These are phyloP conservation scores for Eucalyptus sp. DNA, from an alignment of 345 rosid genomes.

Conservation along the genomic window DNA sequence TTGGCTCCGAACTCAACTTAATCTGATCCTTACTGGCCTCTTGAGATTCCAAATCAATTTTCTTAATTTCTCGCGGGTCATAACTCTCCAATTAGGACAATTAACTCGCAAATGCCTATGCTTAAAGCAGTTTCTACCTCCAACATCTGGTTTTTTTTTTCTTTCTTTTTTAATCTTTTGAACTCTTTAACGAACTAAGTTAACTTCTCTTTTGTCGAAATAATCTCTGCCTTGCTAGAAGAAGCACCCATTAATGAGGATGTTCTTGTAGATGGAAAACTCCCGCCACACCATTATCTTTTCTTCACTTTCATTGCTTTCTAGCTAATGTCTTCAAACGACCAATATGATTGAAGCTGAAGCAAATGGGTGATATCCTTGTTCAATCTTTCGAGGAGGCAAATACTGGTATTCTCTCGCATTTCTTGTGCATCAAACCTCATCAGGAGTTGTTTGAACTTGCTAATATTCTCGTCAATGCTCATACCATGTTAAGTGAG, in stretches of 20 bases:
- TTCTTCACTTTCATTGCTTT: neutral
- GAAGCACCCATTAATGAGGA: neutral
- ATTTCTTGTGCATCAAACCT: neutral
- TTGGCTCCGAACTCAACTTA: neutral
- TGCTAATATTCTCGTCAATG: neutral
- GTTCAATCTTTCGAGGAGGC: neutral
- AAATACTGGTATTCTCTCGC: neutral
- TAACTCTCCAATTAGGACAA: neutral
- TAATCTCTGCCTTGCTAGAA: neutral
- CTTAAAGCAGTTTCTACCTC: neutral
- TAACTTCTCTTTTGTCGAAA: neutral
- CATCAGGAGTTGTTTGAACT: neutral
- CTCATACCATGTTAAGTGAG: neutral
- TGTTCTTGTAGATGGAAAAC: neutral
- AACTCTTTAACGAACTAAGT: neutral
- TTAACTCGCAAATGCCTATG: neutral
- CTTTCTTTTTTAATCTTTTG: too few relatives aligned
- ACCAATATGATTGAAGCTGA: neutral
- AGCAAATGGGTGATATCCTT: neutral
- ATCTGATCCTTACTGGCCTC: neutral
- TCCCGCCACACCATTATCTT: neutral
- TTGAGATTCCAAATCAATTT: neutral
- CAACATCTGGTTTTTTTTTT: neutral
- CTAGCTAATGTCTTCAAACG: neutral
- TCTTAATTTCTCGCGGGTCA: neutral